These are phyloP conservation scores for Lentinus brumalis DNA, from an alignment of 768 basidiomycete species.

Conservation along the genomic window DNA sequence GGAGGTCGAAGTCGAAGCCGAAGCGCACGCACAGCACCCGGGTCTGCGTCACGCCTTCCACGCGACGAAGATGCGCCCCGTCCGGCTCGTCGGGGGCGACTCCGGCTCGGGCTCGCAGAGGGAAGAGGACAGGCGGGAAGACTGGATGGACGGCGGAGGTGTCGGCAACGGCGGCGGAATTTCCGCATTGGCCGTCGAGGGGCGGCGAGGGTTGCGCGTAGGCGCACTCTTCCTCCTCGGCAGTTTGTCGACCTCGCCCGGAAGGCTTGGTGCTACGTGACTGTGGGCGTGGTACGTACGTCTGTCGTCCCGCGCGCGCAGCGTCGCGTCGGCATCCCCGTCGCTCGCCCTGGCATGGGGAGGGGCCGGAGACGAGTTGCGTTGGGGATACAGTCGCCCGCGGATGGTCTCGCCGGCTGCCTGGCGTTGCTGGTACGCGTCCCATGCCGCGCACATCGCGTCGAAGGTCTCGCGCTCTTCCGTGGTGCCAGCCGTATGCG, in stretches of 20 bases:
- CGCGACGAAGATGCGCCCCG: conserved; percentile 55
- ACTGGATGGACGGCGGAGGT: not conserved
- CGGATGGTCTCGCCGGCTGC: conserved; percentile 11
- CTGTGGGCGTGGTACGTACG: not conserved
- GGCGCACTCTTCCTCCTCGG: not conserved
- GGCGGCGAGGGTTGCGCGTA: not conserved
- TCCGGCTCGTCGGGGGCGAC: conserved; percentile 43
- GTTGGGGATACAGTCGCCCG: not conserved
- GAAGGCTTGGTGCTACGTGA: not conserved
- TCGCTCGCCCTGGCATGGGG: not conserved
- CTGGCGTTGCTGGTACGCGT: conserved; percentile 42
- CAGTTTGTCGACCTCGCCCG: not conserved
- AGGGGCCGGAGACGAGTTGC: not conserved
- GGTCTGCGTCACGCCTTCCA: conserved; percentile 47
- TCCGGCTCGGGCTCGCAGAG: not conserved
- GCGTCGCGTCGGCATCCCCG: not conserved
- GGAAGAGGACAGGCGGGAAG: not conserved
- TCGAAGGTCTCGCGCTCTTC: conserved; percentile 59
- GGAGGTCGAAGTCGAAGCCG: not conserved
- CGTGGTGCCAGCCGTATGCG: conserved; percentile 42
- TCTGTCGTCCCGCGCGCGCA: conserved; percentile 3
- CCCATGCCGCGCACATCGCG: conserved; percentile 58
- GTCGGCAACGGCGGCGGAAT: not conserved
- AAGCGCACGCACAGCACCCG: not conserved
- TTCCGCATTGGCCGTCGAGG: not conserved